Evolutionary conservation across 208 protist genomes (phyloP).

Genomic region (Wallacemonas sp.): DNA sequence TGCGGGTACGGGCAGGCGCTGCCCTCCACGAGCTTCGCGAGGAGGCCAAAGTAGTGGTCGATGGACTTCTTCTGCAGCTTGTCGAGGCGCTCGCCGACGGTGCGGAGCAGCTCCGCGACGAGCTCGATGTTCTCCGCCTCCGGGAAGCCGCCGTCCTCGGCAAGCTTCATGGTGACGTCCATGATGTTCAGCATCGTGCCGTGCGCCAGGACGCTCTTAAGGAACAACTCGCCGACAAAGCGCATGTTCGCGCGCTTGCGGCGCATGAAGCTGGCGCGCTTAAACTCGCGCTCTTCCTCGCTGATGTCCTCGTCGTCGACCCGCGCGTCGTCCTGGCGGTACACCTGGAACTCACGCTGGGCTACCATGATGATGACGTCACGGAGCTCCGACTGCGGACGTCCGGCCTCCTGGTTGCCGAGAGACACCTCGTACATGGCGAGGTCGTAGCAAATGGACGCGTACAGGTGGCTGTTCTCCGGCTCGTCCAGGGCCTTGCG

Average conservation of each 20-base stretch:
- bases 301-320: conserved; percentile 25
- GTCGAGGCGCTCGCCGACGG: conserved; percentile 75
- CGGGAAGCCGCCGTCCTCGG: conserved; percentile 47
- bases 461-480: conserved; percentile 83
- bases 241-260: conserved; percentile 89
- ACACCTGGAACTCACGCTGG: conserved; percentile 68
- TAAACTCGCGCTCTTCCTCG: conserved; percentile 69
- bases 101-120: conserved; percentile 71
- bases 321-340: conserved; percentile 22
- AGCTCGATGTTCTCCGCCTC: conserved; percentile 81
- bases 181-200: conserved; percentile 76
- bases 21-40: conserved; percentile 51
- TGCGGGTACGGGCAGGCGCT: conserved; percentile 60
- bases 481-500: conserved; percentile 87
- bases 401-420: conserved; percentile 19
- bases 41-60: conserved; percentile 56
- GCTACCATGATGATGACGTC: conserved; percentile 63
- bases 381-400: conserved; percentile 68
- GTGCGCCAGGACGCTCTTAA: conserved; percentile 70
- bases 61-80: conserved; percentile 46
- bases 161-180: conserved; percentile 51
- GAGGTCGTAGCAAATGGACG: conserved; percentile 74
- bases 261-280: conserved; percentile 67
- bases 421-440: conserved; percentile 73
- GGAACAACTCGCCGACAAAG: conserved; percentile 87